Evolutionary conservation across 495 filamentous ascomycete species (phyloP), one percentile per base, ranked within the genome.

Genomic region (Penicillium longicatenatum): DNA sequence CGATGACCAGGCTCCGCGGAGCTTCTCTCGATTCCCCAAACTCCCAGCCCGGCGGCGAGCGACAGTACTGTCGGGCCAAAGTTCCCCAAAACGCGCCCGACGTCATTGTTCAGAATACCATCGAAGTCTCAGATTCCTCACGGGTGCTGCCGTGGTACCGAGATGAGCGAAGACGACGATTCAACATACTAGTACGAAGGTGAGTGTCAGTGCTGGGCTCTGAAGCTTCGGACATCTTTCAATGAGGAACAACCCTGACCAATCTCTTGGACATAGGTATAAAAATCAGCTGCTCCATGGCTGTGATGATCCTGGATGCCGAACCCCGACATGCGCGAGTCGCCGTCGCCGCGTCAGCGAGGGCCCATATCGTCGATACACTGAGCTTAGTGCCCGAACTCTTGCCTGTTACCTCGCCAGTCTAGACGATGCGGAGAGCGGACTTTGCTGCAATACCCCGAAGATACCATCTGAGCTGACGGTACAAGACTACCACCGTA

Each of bases 251-350:
- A 10, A 16, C 26, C 29, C 41, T 54, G 19, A 46, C 17, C 4
- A 30, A 20, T 44, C 17, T 33, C 37, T 12, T 33, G 26, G 20
- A 24, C 19, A 60, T 41, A 96, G 92, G 59, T 95, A 89, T 66
- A 89, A 92, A 58, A 76, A 80, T 19, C 92, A 97, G 73, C 81
- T 97, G n/a, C 82, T 91, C 35, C 82, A 92, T 55, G 92, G 92
- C 53, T 97, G 92, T 65, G 79, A 83, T 47, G 81, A 84, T 48
- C 75, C 79, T n/a, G 70, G 76, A 43, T 97, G 92, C 71, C 80
- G 76, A 19, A 94, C 86, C 1, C 71, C 89, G 14, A 92, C 90
- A 31, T 97, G 92, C 74, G 90, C 91, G 59, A 92, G 84, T 61
- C 90, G 82, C 69, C 85, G 88, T 52, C 87, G 81, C 66, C 80